Evolutionary conservation across 768 basidiomycete genomes (phyloP).

Genomic region (Fistulinella prunicolor): DNA sequence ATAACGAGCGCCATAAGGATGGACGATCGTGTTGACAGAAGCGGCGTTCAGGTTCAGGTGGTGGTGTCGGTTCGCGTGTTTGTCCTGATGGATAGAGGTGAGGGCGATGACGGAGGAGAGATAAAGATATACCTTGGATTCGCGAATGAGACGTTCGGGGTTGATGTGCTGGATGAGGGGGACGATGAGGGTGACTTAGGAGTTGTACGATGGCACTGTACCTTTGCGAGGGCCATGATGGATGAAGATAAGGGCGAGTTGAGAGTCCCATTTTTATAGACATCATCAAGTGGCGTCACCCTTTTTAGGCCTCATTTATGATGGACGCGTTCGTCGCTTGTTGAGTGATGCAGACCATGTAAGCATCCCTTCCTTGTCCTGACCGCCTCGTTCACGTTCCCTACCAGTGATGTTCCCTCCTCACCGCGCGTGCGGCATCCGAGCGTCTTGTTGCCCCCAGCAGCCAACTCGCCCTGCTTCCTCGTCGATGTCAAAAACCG

Average conservation of each 20-base stretch:
- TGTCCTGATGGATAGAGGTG: conserved; percentile 40
- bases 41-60: conserved; percentile 38
- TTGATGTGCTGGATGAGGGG: conserved; percentile 63
- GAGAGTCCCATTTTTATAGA: too few relatives aligned
- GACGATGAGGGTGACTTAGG: too few relatives aligned
- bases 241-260: too few relatives aligned
- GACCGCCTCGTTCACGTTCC: not conserved
- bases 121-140: conserved; percentile 44
- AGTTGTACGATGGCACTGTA: too few relatives aligned
- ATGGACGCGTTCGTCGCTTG: too few relatives aligned
- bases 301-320: too few relatives aligned
- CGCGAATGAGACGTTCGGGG: conserved; percentile 59
- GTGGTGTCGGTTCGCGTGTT: conserved; percentile 36
- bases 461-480: conserved; percentile 38
- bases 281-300: too few relatives aligned
- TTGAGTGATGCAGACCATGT: too few relatives aligned
- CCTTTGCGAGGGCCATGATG: conserved; percentile 62
- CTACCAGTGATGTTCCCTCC: too few relatives aligned
- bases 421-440: conserved; percentile 25
- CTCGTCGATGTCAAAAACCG: conserved; percentile 41
- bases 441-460: conserved; percentile 30
- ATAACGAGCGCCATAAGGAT: conserved; percentile 62
- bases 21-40: conserved; percentile 32
- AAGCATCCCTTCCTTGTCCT: not conserved
- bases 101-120: not conserved